Evolutionary conservation across 1,284 basidiomycete species (phyloP), one percentile per base, ranked within the genome.

Genomic region (Takashimella tepidaria): DNA sequence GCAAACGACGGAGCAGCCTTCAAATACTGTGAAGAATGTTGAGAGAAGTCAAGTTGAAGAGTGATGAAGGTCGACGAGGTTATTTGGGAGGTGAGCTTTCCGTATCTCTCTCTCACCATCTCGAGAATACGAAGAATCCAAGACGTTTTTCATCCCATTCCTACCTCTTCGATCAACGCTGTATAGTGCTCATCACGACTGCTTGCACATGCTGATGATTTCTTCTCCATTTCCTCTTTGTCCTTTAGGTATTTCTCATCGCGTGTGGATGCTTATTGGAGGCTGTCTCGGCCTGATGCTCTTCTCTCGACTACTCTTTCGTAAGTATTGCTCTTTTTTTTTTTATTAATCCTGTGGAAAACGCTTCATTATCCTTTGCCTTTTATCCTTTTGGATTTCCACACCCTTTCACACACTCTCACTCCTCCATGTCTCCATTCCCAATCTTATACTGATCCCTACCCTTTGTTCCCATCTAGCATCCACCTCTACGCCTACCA

Each of bases 181-280:
- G n/a, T n/a, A n/a, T n/a, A n/a, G n/a, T n/a, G n/a, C n/a, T n/a
- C n/a, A n/a, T n/a, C n/a, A n/a, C n/a, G n/a, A n/a, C n/a, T n/a
- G n/a, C n/a, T n/a, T 24, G 19, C 16, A 37, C 19, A 24, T 49
- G 19, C 13, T 31, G 49, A 23, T 41, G 31, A 8, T 8, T 37
- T 37, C 31, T 37, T 37, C 31, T 37, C 31, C 49, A 42, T 23
- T 23, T 19, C 23, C 26, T 41, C 47, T n/a, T n/a, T n/a, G n/a
- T n/a, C n/a, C n/a, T n/a, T n/a, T 55, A 73, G 71, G 68, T 23
- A 47, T 75, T 26, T 59, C 67, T 11, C 60, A 64, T 31, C 82
- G 87, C 55, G 84, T 89, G 74, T 88, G 86, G 84, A 73, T 82
- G 63, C 78, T 89, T 62, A 62, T 90, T 52, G 66, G 78, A 26